Percentiles rank a stretch among this genome's conserved stretches.
Conservation (phyloP, 1,284 basidiomycete genomes). For the Coniophora puteana region DNA sequence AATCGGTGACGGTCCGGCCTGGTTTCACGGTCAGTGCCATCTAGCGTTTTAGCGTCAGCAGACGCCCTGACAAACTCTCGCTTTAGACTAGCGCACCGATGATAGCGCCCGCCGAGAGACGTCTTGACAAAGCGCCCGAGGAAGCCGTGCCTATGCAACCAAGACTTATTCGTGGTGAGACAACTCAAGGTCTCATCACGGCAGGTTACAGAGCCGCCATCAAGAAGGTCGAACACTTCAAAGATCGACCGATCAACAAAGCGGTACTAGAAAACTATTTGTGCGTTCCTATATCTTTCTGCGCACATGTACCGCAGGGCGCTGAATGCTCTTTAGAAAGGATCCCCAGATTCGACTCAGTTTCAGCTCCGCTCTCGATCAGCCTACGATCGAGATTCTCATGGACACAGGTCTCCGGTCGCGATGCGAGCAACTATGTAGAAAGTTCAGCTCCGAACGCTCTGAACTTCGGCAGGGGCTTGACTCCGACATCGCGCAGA, state of each 20-base stretch:
- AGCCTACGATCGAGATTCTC: too few species aligned
- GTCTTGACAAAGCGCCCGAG: slow-evolving; percentile 18
- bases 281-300: too few species aligned
- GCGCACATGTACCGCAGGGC: too few species aligned
- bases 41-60: background rate
- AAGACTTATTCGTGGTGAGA: slow-evolving; percentile 30
- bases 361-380: too few species aligned
- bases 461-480: too few species aligned
- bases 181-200: slow-evolving; percentile 30
- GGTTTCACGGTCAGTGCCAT: slow-evolving; percentile 37
- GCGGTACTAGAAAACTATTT: slow-evolving; percentile 18
- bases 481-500: too few species aligned
- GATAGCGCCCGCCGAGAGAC: too few species aligned
- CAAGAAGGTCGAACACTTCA: slow-evolving; percentile 8
- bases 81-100: slow-evolving; percentile 11
- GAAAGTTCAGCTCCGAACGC: too few species aligned
- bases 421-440: too few species aligned
- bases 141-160: slow-evolving; percentile 24
- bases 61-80: background rate
- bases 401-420: too few species aligned
- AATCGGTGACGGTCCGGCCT: slow-evolving; percentile 35
- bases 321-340: too few species aligned
- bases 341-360: too few species aligned
- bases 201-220: slow-evolving; percentile 19
- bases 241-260: slow-evolving; percentile 3